phyloP scores from a whole-genome alignment of 176 grass and related monocot genomes.

The Phoenix dactylifera region DNA sequence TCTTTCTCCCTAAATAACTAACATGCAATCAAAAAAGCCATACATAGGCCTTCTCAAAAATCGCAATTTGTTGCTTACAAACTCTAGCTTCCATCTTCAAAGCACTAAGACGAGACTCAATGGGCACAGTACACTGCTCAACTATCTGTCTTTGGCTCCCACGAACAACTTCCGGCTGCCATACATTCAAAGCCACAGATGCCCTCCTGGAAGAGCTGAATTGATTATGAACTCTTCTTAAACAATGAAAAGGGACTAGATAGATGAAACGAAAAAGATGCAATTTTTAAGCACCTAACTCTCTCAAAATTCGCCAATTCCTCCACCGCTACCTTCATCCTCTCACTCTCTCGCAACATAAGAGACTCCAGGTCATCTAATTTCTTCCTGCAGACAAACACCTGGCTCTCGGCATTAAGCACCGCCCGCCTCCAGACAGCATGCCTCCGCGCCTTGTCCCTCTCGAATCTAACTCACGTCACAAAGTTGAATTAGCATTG shows the following conservation, averaged over 20 bases:
- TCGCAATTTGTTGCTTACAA: conserved; percentile 90
- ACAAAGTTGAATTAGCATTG: neutral
- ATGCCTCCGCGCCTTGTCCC: conserved; percentile 48
- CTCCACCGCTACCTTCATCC: conserved; percentile 38
- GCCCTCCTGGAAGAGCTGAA: conserved; percentile 44
- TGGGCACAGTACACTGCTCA: conserved; percentile 75
- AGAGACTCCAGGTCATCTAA: conserved; percentile 38
- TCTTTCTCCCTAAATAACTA: conserved; percentile 10
- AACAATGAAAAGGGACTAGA: neutral
- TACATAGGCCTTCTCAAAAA: conserved; percentile 67
- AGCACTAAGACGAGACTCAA: conserved; percentile 62
- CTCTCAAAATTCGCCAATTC: conserved; percentile 57
- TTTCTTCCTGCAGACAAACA: conserved; percentile 37
- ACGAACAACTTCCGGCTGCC: conserved; percentile 88
- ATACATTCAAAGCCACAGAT: conserved; percentile 86
- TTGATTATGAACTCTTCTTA: neutral
- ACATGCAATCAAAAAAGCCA: conserved; percentile 29
- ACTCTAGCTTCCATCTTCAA: conserved; percentile 86
- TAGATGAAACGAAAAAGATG: conserved; percentile 4
- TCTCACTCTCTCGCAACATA: conserved; percentile 34
- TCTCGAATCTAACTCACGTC: conserved; percentile 52
- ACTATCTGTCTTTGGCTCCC: conserved; percentile 80
- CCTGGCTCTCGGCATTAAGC: conserved; percentile 47
- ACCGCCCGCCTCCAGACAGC: conserved; percentile 36
- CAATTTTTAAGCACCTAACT: conserved; percentile 35